Evolutionary conservation across 441 rosid genomes (phyloP).

Genomic region (Lepidium campestre): DNA sequence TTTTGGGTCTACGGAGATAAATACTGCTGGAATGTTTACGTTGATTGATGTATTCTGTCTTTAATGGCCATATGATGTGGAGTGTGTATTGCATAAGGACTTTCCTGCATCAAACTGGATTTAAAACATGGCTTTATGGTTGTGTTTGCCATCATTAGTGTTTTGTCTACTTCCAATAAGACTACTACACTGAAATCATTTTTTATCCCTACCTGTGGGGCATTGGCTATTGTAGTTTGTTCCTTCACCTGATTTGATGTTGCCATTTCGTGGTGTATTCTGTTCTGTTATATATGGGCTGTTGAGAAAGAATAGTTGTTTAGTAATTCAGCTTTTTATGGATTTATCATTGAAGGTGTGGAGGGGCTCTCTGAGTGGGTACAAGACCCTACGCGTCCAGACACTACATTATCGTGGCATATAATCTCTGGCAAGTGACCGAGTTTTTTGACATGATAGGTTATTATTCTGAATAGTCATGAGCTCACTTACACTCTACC

Average conservation of each 20-base stretch:
- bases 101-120: not conserved
- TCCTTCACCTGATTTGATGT: not conserved
- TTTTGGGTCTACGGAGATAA: not conserved
- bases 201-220: not conserved
- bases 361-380: constrained; percentile 86
- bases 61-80: not conserved
- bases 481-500: not conserved
- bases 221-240: not conserved
- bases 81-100: not conserved
- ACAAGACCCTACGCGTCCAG: constrained; percentile 79
- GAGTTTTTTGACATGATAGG: constrained; percentile 8
- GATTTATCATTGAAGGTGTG: constrained; percentile 46
- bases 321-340: constrained; percentile 11
- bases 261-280: not conserved
- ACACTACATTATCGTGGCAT: constrained; percentile 86
- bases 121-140: not conserved
- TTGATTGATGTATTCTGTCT: not conserved
- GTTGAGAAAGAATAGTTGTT: not conserved
- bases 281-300: not conserved
- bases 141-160: not conserved
- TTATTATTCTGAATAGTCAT: constrained; percentile 6
- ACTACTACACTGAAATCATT: not conserved
- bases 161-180: not conserved
- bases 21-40: not conserved
- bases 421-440: constrained; percentile 55